These are phyloP conservation scores for Glycine latifolia DNA, from an alignment of 306 rosid species.

Conservation along the genomic window DNA sequence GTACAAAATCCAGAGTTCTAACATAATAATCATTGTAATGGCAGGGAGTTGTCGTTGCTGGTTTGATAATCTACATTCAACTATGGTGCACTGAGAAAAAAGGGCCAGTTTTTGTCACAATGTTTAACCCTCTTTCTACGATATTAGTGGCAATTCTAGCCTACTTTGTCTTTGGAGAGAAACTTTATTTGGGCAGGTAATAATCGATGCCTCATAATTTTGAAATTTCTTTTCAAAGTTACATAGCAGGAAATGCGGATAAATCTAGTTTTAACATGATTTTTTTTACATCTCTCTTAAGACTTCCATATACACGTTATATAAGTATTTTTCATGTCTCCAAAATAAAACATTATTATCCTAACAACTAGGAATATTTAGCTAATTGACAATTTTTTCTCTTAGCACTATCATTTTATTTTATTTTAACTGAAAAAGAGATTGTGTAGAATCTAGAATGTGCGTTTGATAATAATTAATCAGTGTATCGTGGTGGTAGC, in stretches of 20 bases:
- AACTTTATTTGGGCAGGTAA: slow-evolving; percentile 79
- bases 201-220: background rate
- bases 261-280: no score
- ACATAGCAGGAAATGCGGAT: background rate
- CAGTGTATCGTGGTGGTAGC: no score
- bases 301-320: no score
- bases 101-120: slow-evolving; percentile 89
- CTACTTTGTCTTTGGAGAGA: slow-evolving; percentile 84
- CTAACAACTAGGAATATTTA: no score
- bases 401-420: background rate
- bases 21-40: slow-evolving; percentile 32
- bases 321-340: no score
- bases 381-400: background rate
- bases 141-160: slow-evolving; percentile 74
- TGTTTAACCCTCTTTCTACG: slow-evolving; percentile 72
- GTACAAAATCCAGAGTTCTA: background rate
- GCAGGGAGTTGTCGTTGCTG: slow-evolving; percentile 77
- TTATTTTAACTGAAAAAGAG: background rate
- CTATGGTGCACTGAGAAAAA: slow-evolving; percentile 77
- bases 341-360: no score
- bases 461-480: no score
- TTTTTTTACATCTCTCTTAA: no score
- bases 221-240: background rate
- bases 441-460: no score
- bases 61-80: slow-evolving; percentile 63